Evolutionary conservation across 2,329 filamentous ascomycete species (phyloP), one percentile per base, ranked within the genome.

Genomic region (Endoconidiophora laricicola): DNA sequence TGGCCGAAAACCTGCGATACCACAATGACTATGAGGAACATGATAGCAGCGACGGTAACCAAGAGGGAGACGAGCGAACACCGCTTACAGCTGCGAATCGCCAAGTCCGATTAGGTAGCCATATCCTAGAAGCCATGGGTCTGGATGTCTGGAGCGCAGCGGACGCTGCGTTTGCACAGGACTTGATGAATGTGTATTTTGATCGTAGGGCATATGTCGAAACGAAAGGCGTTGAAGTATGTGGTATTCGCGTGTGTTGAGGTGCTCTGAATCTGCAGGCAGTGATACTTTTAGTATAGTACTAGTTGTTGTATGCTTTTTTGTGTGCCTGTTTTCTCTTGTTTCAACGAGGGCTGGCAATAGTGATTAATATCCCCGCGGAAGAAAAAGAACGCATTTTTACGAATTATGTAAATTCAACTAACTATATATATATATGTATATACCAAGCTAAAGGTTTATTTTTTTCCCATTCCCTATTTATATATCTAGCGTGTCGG

Each of bases 61-160:
- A 65, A 57, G 65, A 37, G 61, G 44, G 63, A 7, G 39, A 33
- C 5, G 20, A 44, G 4, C 29, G 12, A 4, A 33, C 29, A 12
- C 29, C 29, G 29, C 9, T 33, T 33, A 33, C 29, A 3, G 29
- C 29, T 33, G 12, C 29, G 12, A 33, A 33, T 33, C 14, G 20
- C 10, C 36, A 16, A 4, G 16, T 84, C 45, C 68, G 70, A 10
- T 66, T 90, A 20, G 73, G 73, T 54, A 76, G 74, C 55, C 78
- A 79, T 23, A 77, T 83, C 49, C 61, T 90, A 46, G 72, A 76
- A 52, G 69, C 71, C 43, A 82, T 90, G 78, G 85, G 85, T 0
- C 70, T 91, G 18, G 85, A 91, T 57, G 70, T 79, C 1, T 91
- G 84, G 83, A 87, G 81, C 60, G 68, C 72, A 29, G 68, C 69